phyloP scores from a whole-genome alignment of 768 basidiomycete species.

The Tephrocybe sp. region DNA sequence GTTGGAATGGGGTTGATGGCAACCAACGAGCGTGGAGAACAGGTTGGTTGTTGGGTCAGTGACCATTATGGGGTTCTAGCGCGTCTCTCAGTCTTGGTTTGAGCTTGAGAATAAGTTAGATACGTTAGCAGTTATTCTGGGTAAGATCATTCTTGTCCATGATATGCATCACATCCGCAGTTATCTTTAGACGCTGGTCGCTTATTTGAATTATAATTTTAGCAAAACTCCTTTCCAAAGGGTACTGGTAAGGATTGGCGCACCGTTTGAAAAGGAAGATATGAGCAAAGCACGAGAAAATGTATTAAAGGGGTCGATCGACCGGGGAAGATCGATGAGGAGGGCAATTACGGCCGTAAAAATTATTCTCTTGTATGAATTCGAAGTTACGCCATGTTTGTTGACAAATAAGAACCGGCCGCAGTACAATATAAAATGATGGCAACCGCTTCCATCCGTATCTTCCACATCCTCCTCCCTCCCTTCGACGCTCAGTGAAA shows the following conservation, averaged over 20 bases:
- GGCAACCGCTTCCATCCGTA: conserved; percentile 18
- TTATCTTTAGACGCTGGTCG: no score
- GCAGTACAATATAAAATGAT: conserved; percentile 17
- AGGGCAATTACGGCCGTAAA: conserved; percentile 18
- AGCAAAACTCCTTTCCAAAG: no score
- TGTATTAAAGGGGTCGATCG: not conserved
- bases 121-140: not conserved
- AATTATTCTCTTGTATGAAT: conserved; percentile 11
- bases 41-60: conserved; percentile 51
- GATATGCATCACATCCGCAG: conserved; percentile 10
- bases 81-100: conserved; percentile 31
- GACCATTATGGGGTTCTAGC: conserved; percentile 66
- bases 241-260: no score
- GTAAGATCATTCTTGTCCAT: conserved; percentile 3
- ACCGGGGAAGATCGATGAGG: conserved; percentile 13
- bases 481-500: conserved; percentile 24
- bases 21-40: conserved; percentile 26
- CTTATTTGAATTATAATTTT: no score
- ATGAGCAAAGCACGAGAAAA: no score
- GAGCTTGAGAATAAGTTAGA: conserved; percentile 13
- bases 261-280: not conserved
- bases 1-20: conserved; percentile 57
- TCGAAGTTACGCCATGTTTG: conserved; percentile 21
- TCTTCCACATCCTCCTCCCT: conserved; percentile 23
- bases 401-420: conserved; percentile 17